Conservation (phyloP, 2,329 filamentous ascomycete species). For the Aspergillus versicolor region DNA sequence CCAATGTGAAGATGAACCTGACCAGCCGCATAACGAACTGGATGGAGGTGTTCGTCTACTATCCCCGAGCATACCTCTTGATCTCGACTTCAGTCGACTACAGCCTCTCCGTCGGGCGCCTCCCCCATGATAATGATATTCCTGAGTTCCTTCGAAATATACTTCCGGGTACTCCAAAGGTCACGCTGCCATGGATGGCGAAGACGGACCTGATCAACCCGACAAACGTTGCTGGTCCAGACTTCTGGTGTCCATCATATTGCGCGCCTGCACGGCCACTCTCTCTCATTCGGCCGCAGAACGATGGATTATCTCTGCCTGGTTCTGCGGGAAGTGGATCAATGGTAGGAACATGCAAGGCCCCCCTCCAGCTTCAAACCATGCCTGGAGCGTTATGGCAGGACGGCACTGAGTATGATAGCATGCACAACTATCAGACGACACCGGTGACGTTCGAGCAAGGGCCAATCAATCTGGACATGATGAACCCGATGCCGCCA, state of each 20-base stretch:
- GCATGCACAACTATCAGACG: background rate
- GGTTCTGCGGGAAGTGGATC: no score
- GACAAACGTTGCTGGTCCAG: background rate
- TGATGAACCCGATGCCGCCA: background rate
- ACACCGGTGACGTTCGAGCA: background rate
- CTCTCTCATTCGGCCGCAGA: background rate
- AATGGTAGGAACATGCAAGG: background rate
- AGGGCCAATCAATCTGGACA: background rate
- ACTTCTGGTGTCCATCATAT: constrained; percentile 1
- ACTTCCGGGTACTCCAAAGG: background rate
- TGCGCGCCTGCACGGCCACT: background rate
- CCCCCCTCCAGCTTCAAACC: background rate
- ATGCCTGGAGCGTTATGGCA: background rate
- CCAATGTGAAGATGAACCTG: background rate
- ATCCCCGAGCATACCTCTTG: constrained; percentile 6
- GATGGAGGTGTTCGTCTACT: constrained; percentile 3
- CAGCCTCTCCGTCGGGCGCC: constrained; percentile 2
- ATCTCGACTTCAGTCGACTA: constrained; percentile 9
- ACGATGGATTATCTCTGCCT: background rate
- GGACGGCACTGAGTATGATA: background rate
- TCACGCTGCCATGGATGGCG: constrained; percentile 5
- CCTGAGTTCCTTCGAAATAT: background rate
- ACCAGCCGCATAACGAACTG: background rate
- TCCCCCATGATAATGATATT: constrained; percentile 5
- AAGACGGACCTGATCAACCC: background rate